Evolutionary conservation across 805 yeast species (phyloP), one percentile per base, ranked within the genome.

Genomic region (Cyberlindnera euphorbiiphila): DNA sequence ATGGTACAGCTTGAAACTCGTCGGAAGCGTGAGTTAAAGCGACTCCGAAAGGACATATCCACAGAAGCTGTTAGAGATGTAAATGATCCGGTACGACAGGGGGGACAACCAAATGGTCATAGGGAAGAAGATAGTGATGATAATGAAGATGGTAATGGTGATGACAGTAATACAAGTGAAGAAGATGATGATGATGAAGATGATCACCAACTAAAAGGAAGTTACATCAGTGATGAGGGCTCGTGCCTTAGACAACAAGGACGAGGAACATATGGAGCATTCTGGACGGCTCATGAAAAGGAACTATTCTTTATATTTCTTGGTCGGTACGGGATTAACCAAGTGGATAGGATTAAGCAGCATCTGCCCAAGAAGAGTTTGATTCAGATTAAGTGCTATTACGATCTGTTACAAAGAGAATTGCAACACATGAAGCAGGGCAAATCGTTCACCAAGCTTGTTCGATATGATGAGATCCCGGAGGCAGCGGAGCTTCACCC

Each of bases 401-500:
- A 74, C 48, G 47, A 63, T 7, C 32, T 64, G 6, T 51, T 78
- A 10, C 51, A 60, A 30, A 27, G 26, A 1, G 65, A 57, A 10
- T 45, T 68, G 13, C 32, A 47, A 16, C 34, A 37, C 14, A 39
- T 40, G 19, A 68, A 68, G 41, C 47, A 36, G 27, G 35, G 30
- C 24, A 47, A 46, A 18, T 27, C 11, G 9, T 46, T 44, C 23
- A 41, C 45, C 16, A 36, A 47, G 14, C 48, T 71, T 21, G 39
- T 65, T 3, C 47, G 56, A 11, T 71, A 72, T 49, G 56, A 59
- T 20, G 71, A 72, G 10, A 56, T 78, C 9, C 83, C 84, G 1
- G 62, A 64, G 4, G 73, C 79, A 2, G 56, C 62, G 41, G 85
- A 78, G 47, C 63, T 78, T 62, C 69, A 72, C 42, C 64, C 63